phyloP scores from a whole-genome alignment of 164 flowering plant species.

The Vitis rupestris region DNA sequence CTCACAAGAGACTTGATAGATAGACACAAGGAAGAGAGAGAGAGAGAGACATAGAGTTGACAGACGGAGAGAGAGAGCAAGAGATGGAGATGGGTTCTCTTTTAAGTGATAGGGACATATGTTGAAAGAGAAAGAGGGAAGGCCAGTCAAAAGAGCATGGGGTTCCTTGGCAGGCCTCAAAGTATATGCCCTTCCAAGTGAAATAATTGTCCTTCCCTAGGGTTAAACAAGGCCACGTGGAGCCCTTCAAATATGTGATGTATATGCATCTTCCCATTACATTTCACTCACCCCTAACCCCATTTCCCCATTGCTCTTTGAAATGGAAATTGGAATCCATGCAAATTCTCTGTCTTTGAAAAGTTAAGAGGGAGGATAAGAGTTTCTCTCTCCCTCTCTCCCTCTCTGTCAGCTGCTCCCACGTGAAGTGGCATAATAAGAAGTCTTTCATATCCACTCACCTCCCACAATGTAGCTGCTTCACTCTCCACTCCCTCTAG shows the following conservation, averaged over 20 bases:
- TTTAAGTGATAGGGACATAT: conserved; percentile 34
- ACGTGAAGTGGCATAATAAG: conserved; percentile 37
- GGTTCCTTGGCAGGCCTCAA: conserved; percentile 12
- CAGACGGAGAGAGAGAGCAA: background rate
- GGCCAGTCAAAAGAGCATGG: conserved; percentile 26
- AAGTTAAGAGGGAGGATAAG: conserved; percentile 4
- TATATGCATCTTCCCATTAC: conserved; percentile 6
- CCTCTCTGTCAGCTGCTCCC: conserved; percentile 28
- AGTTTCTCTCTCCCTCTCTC: background rate
- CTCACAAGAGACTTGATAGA: conserved; percentile 14
- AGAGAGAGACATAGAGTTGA: conserved; percentile 7
- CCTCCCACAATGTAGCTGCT: conserved; percentile 18
- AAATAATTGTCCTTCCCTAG: conserved; percentile 20
- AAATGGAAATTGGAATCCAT: conserved; percentile 17
- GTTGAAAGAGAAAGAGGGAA: conserved; percentile 16
- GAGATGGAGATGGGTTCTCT: conserved; percentile 17
- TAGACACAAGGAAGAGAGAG: background rate
- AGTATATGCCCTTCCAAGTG: background rate
- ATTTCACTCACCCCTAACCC: background rate
- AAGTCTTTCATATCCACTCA: conserved; percentile 26
- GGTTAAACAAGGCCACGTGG: conserved; percentile 8
- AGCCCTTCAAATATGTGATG: background rate
- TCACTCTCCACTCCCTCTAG: background rate
- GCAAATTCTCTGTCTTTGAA: conserved; percentile 4
- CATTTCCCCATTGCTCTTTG: background rate